phyloP scores from a whole-genome alignment of 2,329 filamentous ascomycete species.

The Penicillium sp. region DNA sequence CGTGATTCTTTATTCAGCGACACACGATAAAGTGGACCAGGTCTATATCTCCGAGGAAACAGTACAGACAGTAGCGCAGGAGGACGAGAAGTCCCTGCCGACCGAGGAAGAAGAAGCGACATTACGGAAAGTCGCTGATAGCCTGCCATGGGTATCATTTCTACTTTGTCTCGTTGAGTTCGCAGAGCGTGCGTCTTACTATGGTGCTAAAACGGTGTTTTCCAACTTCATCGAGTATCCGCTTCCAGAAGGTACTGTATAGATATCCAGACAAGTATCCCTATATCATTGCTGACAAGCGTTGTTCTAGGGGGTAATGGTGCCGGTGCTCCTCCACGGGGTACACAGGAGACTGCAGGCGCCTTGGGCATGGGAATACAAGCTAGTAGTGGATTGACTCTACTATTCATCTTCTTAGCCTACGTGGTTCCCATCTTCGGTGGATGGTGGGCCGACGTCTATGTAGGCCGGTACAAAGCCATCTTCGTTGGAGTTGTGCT shows the following conservation, averaged over 20 bases:
- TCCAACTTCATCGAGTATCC: slow-evolving; percentile 67
- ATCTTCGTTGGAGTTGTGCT: slow-evolving; percentile 40
- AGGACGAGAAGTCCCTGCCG: slow-evolving; percentile 41
- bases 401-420: slow-evolving; percentile 58
- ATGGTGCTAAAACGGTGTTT: slow-evolving; percentile 60
- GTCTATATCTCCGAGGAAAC: neutral
- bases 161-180: slow-evolving; percentile 64
- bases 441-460: slow-evolving; percentile 33
- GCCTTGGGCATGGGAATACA: slow-evolving; percentile 62
- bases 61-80: neutral
- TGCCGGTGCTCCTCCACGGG: slow-evolving; percentile 34
- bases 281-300: too few relatives aligned
- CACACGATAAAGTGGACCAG: neutral
- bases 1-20: neutral
- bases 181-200: slow-evolving; percentile 65
- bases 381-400: slow-evolving; percentile 54
- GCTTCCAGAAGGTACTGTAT: slow-evolving; percentile 55
- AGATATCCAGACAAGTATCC: too few relatives aligned
- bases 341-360: slow-evolving; percentile 54
- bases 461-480: slow-evolving; percentile 29
- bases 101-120: slow-evolving; percentile 53
- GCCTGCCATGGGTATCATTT: slow-evolving; percentile 58
- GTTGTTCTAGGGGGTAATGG: slow-evolving; percentile 30
- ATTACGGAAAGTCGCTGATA: slow-evolving; percentile 56
- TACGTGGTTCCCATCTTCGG: slow-evolving; percentile 61